These are phyloP conservation scores for Fagus crenata DNA, from an alignment of 306 rosid species.

Conservation along the genomic window DNA sequence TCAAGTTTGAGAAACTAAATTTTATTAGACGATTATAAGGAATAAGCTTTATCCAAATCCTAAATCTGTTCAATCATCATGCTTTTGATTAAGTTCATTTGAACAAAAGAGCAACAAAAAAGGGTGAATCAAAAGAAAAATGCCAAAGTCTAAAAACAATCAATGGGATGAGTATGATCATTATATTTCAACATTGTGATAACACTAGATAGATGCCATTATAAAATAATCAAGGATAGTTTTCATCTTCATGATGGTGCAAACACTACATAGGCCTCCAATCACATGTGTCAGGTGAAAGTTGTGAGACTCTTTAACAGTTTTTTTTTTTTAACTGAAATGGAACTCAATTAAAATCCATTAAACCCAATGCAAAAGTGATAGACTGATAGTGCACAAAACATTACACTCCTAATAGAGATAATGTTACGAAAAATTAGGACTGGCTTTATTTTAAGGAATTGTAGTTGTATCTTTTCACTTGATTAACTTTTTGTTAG, in stretches of 20 bases:
- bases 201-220: background rate
- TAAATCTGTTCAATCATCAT: background rate
- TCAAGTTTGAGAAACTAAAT: background rate
- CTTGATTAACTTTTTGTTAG: too few relatives aligned
- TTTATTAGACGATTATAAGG: background rate
- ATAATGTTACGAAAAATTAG: too few relatives aligned
- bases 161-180: background rate
- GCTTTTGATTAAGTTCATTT: background rate
- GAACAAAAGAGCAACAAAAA: background rate
- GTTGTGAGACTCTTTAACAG: too few relatives aligned
- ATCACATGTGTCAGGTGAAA: too few relatives aligned
- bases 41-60: background rate
- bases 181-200: background rate
- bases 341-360: too few relatives aligned
- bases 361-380: too few relatives aligned
- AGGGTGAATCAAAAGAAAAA: background rate
- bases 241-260: background rate
- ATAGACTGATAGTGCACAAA: too few relatives aligned
- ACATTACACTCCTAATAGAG: too few relatives aligned
- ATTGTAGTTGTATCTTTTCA: too few relatives aligned
- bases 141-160: background rate
- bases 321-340: too few relatives aligned
- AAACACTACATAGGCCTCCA: too few relatives aligned
- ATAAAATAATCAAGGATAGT: background rate
- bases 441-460: too few relatives aligned